A percentile compares a stretch with the other conserved stretches of the same genome.
phyloP scores from a whole-genome alignment of 2,329 filamentous ascomycete genomes.

The Alternaria brassicae region DNA sequence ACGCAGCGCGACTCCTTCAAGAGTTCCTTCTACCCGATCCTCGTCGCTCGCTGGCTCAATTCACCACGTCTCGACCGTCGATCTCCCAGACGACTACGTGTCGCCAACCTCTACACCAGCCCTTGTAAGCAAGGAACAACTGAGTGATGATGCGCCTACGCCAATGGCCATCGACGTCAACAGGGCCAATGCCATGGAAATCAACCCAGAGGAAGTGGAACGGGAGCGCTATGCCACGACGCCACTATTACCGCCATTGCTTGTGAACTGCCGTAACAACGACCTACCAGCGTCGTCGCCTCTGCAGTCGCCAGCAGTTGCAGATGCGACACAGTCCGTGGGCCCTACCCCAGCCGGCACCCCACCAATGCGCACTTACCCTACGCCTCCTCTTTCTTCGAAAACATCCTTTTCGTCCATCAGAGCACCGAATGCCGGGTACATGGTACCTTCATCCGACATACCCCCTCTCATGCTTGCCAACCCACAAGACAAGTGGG shows the following conservation, averaged over 20 bases:
- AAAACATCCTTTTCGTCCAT: conserved; percentile 82
- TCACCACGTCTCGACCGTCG: conserved; percentile 52
- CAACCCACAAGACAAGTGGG: conserved; percentile 84
- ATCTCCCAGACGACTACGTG: conserved; percentile 45
- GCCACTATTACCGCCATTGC: conserved; percentile 81
- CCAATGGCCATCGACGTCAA: conserved; percentile 47
- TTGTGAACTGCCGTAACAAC: conserved; percentile 65
- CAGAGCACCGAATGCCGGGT: conserved; percentile 55
- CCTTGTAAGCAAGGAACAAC: conserved; percentile 44
- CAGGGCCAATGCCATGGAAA: conserved; percentile 57
- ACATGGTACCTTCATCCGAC: conserved; percentile 58
- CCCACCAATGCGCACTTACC: conserved; percentile 55
- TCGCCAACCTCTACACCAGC: conserved; percentile 33
- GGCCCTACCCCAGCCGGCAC: conserved; percentile 58
- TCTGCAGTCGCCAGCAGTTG: conserved; percentile 83
- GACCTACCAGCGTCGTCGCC: conserved; percentile 74
- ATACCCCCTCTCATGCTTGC: conserved; percentile 69
- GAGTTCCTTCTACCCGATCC: conserved; percentile 73
- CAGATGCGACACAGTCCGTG: conserved; percentile 58
- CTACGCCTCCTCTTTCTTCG: conserved; percentile 77
- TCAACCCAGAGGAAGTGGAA: conserved; percentile 57
- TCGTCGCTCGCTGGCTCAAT: conserved; percentile 75
- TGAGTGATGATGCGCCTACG: conserved; percentile 39
- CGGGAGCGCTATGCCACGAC: conserved; percentile 75
- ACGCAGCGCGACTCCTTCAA: conserved; percentile 58